These are phyloP conservation scores for Globisporangium solare DNA, from an alignment of 352 stramenopile genomes.

Conservation along the genomic window DNA sequence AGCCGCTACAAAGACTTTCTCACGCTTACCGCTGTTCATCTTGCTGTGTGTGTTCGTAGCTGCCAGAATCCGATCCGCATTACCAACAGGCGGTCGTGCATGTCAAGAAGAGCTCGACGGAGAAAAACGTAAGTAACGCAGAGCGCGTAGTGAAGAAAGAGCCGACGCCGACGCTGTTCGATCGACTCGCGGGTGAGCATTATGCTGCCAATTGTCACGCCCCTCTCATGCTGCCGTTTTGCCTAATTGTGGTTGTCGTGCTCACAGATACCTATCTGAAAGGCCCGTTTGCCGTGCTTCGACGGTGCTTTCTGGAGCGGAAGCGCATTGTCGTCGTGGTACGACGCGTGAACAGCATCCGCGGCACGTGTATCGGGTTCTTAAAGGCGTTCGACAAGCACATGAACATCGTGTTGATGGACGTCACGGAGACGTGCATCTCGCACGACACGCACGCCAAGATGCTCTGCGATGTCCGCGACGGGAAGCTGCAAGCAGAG, in stretches of 20 bases:
- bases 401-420: slow-evolving; percentile 91
- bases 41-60: slow-evolving; percentile 22
- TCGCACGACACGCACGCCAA: slow-evolving; percentile 27
- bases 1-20: neutral
- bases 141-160: slow-evolving; percentile 7
- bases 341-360: slow-evolving; percentile 88
- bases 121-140: slow-evolving; percentile 9
- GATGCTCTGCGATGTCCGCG: slow-evolving; percentile 28
- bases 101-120: slow-evolving; percentile 22
- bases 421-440: slow-evolving; percentile 83
- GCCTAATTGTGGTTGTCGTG: neutral
- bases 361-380: slow-evolving; percentile 87
- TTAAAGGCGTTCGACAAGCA: slow-evolving; percentile 95
- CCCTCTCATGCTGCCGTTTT: neutral
- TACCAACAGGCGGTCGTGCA: slow-evolving; percentile 33
- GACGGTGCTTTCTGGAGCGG: slow-evolving; percentile 72
- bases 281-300: slow-evolving; percentile 83
- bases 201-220: slow-evolving; percentile 4
- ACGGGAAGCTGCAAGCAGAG: slow-evolving; percentile 14
- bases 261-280: slow-evolving; percentile 64
- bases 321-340: slow-evolving; percentile 83
- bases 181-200: slow-evolving; percentile 47
- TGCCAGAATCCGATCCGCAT: slow-evolving; percentile 61
- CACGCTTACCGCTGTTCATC: neutral
- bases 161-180: slow-evolving; percentile 35